These are phyloP conservation scores for Phytopythium ostracodes DNA, from an alignment of 352 stramenopile genomes.

Conservation along the genomic window DNA sequence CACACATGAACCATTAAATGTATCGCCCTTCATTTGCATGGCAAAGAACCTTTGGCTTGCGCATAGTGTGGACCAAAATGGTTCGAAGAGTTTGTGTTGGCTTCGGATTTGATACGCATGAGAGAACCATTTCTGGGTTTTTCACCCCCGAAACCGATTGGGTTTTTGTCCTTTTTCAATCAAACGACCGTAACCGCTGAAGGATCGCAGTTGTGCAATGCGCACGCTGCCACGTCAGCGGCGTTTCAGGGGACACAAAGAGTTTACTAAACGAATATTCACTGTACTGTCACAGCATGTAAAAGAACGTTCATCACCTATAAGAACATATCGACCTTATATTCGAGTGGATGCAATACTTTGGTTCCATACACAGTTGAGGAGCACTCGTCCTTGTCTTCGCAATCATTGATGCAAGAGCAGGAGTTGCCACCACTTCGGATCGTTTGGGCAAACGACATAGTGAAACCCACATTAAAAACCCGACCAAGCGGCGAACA, in stretches of 20 bases:
- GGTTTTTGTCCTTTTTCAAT: neutral
- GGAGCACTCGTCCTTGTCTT: neutral
- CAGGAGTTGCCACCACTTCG: neutral
- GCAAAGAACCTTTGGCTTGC: no score
- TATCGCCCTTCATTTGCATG: no score
- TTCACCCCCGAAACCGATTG: neutral
- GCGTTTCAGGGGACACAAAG: neutral
- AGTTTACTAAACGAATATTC: neutral
- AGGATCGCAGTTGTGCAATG: no score
- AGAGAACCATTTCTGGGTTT: neutral
- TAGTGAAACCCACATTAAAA: neutral
- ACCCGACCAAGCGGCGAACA: slow-evolving; percentile 1
- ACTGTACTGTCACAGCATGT: neutral
- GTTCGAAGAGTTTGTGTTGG: no score
- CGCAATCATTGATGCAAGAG: no score
- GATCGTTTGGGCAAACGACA: neutral
- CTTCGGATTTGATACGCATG: neutral
- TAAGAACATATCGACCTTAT: neutral
- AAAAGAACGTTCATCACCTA: neutral
- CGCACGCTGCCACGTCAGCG: neutral
- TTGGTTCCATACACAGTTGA: neutral
- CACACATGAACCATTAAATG: neutral
- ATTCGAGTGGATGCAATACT: neutral
- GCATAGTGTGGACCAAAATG: no score
- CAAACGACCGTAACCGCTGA: no score